Evolutionary conservation across 257 asterid genomes (phyloP).

Genomic region (Przewalskia tangutica): DNA sequence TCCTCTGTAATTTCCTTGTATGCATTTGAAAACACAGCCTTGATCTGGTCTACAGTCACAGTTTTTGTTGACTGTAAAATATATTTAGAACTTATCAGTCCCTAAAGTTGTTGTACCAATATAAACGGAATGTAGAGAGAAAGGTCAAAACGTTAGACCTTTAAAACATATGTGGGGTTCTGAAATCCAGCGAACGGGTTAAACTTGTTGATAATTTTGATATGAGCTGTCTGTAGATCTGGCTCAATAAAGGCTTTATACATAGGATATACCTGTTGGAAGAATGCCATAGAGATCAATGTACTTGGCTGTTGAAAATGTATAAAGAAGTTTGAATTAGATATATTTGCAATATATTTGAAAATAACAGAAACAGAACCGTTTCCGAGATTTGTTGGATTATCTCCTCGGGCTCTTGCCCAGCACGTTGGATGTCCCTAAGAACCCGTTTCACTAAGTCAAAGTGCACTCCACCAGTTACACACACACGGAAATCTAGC

Average conservation of each 20-base stretch:
- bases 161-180: conserved; percentile 79
- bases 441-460: conserved; percentile 95
- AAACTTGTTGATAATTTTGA: conserved; percentile 81
- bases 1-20: conserved; percentile 65
- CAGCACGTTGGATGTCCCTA: conserved; percentile 97
- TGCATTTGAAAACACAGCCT: conserved; percentile 57
- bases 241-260: conserved; percentile 99
- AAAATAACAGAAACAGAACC: conserved; percentile 22
- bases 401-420: conserved; percentile 98
- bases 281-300: conserved; percentile 9
- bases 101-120: background rate
- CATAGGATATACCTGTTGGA: conserved; percentile 89
- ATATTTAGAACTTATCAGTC: background rate
- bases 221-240: conserved; percentile 89
- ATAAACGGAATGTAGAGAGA: background rate
- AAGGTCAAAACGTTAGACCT: conserved; percentile 34
- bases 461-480: conserved; percentile 99
- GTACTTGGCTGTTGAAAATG: background rate
- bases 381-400: conserved; percentile 98
- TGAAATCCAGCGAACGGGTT: conserved; percentile 99
- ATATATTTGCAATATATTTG: background rate
- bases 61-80: conserved; percentile 57
- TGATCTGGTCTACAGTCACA: conserved; percentile 66
- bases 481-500: conserved; percentile 93
- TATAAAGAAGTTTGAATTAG: background rate